Conservation (phyloP, 2,329 filamentous ascomycete genomes). For the Fusarium sp. region DNA sequence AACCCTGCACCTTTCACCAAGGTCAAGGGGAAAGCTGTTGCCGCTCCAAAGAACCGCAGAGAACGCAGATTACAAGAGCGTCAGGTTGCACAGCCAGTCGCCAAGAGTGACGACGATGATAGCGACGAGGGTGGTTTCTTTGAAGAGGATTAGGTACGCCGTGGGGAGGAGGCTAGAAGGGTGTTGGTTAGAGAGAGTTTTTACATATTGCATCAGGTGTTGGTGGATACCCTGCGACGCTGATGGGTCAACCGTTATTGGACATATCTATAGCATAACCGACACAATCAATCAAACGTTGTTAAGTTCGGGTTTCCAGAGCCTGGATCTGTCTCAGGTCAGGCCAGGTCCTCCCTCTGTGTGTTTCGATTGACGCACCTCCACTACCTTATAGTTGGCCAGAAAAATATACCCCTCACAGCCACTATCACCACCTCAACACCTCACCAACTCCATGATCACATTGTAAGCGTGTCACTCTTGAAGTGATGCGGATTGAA, state of each 20-base stretch:
- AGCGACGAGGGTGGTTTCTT: slow-evolving; percentile 69
- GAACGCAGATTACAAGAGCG: slow-evolving; percentile 49
- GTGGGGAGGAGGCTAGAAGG: not conserved
- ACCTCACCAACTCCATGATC: not conserved
- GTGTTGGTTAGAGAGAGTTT: not conserved
- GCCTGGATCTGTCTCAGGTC: not conserved
- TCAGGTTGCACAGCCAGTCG: slow-evolving; percentile 43
- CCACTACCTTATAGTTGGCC: slow-evolving; percentile 15
- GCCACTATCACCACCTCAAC: slow-evolving; percentile 5
- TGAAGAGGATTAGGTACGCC: slow-evolving; percentile 46
- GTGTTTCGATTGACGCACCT: slow-evolving; percentile 6
- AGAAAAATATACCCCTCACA: slow-evolving; percentile 14
- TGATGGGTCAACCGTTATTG: slow-evolving; percentile 14
- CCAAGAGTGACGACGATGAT: slow-evolving; percentile 55
- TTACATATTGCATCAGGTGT: slow-evolving; percentile 27
- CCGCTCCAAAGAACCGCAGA: slow-evolving; percentile 47
- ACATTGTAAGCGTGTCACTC: not conserved
- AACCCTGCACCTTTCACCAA: slow-evolving; percentile 21
- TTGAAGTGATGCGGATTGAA: not conserved
- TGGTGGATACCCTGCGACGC: slow-evolving; percentile 33
- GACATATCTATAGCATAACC: slow-evolving; percentile 14
- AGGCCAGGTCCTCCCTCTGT: not conserved
- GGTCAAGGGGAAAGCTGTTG: slow-evolving; percentile 37
- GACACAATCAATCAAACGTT: slow-evolving; percentile 15
- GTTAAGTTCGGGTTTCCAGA: slow-evolving; percentile 3